Base-by-base conservation (phyloP, 108 stramenopile species). In the Cylindrotheca closterium region DNA sequence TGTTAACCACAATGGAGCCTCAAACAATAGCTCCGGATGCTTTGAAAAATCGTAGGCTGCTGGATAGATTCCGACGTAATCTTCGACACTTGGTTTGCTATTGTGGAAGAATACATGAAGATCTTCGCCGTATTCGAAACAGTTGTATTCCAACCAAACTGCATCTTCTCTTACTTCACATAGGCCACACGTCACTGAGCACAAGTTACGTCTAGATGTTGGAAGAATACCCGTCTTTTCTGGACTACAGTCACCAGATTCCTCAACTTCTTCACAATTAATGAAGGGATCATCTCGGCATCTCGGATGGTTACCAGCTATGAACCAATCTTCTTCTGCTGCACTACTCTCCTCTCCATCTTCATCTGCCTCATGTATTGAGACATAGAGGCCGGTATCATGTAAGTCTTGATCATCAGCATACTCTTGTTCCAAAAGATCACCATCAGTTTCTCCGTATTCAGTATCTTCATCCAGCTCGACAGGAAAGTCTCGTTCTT, bases 171-270 rank as follows among this genome's bases (percentile, higher is more conserved):
- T 42, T 4, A 31, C 30, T 58, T 28, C 32, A 21, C 58, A 58
- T 7, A 18, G 15, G 8, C 58, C 58, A 58, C 58, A 58, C 31
- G 58, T 58, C 30, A 37, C 58, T 37, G 31, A 34, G 32, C 58
- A 58, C 34, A 58, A 17, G 5, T 33, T 23, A 21, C 19, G 34
- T 8, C 7, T 31, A 21, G 29, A 17, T 12, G 32, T 19, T 3
- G 32, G 4, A n/a, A 21, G 5, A 21, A 32, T 37, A 21, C 32
- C 33, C 32, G 31, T 31, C 31, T 42, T 18, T 3, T 22, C 21
- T 4, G 34, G 18, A 21, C 23, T 21, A 19, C 58, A 58, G 21
- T 27, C 15, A 19, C 58, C 58, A 19, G 17, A 3, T 42, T 58
- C 34, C 34, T 8, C 2, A 21, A 21, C 15, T 37, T 58, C 58